Conservation (phyloP, 2,329 filamentous ascomycete species). For the Claviceps pazoutovae region DNA sequence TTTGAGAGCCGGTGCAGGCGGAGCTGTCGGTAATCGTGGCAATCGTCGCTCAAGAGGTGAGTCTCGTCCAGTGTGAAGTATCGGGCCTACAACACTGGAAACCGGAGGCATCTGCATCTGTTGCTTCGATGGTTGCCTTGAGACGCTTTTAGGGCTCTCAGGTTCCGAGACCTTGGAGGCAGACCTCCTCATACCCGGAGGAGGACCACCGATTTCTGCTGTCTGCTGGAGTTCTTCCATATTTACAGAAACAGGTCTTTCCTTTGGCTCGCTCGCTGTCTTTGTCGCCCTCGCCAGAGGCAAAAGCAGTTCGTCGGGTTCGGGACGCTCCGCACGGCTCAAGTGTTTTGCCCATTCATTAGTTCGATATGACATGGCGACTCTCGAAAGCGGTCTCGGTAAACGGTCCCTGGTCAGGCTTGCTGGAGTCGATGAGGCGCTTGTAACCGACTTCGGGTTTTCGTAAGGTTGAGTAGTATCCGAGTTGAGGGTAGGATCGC, state of each 20-base stretch:
- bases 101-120: slow-evolving; percentile 11
- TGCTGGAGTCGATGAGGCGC: slow-evolving; percentile 27
- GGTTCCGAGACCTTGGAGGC: slow-evolving; percentile 15
- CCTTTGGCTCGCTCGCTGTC: slow-evolving; percentile 16
- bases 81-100: slow-evolving; percentile 2
- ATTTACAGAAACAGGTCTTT: slow-evolving; percentile 47
- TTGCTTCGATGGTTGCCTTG: slow-evolving; percentile 11
- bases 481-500: slow-evolving; percentile 4
- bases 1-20: slow-evolving; percentile 6
- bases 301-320: slow-evolving; percentile 45
- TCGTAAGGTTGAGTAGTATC: slow-evolving; percentile 13
- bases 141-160: slow-evolving; percentile 7
- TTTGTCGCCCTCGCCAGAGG: slow-evolving; percentile 13
- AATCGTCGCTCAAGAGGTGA: slow-evolving; percentile 1
- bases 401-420: slow-evolving; percentile 48
- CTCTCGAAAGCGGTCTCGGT: slow-evolving; percentile 57
- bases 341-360: slow-evolving; percentile 96
- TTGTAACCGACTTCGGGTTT: slow-evolving; percentile 27
- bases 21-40: not conserved
- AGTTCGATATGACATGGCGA: slow-evolving; percentile 73
- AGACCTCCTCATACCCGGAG: slow-evolving; percentile 15
- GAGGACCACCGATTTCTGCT: slow-evolving; percentile 33
- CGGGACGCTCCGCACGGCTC: slow-evolving; percentile 58
- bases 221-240: slow-evolving; percentile 53
- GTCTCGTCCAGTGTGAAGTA: not conserved